A percentile compares a stretch with the other conserved stretches of the same genome.
Conservation (phyloP, 192 early-diverging fungal species). For the Coemansia sp. region DNA sequence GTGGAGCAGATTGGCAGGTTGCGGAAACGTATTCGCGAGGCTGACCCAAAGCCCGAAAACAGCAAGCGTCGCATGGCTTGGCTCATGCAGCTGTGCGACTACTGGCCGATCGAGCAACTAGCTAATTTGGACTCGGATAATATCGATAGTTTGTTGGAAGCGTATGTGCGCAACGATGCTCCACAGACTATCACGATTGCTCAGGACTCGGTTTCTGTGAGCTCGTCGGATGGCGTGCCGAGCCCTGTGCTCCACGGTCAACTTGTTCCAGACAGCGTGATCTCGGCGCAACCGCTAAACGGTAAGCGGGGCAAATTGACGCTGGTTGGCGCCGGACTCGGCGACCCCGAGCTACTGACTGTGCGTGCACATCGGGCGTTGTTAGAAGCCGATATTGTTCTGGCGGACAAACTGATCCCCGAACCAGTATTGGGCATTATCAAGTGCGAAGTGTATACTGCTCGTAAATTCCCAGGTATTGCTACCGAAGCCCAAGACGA, state of each 20-base stretch:
- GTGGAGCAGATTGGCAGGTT: constrained; percentile 71
- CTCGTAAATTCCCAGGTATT: constrained; percentile 69
- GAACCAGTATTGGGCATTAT: constrained; percentile 55
- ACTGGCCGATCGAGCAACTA: constrained; percentile 79
- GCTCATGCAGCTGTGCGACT: constrained; percentile 81
- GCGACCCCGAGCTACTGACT: constrained; percentile 80
- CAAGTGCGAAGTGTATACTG: constrained; percentile 63
- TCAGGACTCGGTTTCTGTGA: neutral
- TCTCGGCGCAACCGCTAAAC: neutral
- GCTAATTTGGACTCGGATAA: constrained; percentile 64
- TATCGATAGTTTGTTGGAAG: constrained; percentile 61
- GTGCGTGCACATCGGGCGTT: constrained; percentile 65
- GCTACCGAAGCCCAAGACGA: constrained; percentile 77
- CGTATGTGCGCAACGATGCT: constrained; percentile 58
- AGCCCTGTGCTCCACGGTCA: constrained; percentile 21
- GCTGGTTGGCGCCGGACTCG: constrained; percentile 85
- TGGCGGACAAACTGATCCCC: constrained; percentile 81
- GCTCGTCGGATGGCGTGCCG: constrained; percentile 29
- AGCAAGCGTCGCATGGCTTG: constrained; percentile 79
- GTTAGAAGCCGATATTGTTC: constrained; percentile 75
- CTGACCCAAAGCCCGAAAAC: constrained; percentile 63
- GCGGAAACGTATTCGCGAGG: constrained; percentile 63
- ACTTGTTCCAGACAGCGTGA: neutral
- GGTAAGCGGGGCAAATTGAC: constrained; percentile 56
- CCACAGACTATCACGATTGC: constrained; percentile 33